These are phyloP conservation scores for Penicillium sclerotigenum DNA, from an alignment of 2,329 filamentous ascomycete genomes.

Conservation along the genomic window DNA sequence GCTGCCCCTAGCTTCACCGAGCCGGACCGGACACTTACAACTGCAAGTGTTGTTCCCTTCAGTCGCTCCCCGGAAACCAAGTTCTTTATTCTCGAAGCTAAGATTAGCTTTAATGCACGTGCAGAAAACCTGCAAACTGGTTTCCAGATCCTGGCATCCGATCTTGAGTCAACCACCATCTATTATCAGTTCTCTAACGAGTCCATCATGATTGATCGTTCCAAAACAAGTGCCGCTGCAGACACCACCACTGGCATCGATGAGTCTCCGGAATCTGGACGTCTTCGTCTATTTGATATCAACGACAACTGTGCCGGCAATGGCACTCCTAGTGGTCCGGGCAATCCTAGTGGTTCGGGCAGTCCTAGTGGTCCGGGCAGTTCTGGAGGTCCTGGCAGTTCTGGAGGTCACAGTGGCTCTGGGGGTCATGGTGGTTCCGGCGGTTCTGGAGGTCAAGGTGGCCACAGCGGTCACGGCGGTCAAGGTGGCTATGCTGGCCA, in stretches of 20 bases:
- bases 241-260: background rate
- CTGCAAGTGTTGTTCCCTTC: background rate
- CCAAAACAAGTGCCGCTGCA: background rate
- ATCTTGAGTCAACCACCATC: background rate
- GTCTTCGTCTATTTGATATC: background rate
- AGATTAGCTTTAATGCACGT: background rate
- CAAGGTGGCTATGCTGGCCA: background rate
- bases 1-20: background rate
- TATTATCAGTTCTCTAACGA: background rate
- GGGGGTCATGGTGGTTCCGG: background rate
- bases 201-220: background rate
- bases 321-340: background rate
- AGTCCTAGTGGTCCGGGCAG: background rate
- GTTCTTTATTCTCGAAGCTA: background rate
- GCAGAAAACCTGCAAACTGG: background rate
- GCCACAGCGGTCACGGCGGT: background rate
- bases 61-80: background rate
- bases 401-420: background rate
- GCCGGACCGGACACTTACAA: background rate
- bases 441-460: background rate
- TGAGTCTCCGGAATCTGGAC: background rate
- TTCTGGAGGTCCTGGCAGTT: accelerated
- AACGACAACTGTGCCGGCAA: background rate
- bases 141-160: background rate
- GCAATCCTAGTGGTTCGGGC: background rate